Evolutionary conservation across 805 yeast species (phyloP).

Genomic region (Candida multigemmis): DNA sequence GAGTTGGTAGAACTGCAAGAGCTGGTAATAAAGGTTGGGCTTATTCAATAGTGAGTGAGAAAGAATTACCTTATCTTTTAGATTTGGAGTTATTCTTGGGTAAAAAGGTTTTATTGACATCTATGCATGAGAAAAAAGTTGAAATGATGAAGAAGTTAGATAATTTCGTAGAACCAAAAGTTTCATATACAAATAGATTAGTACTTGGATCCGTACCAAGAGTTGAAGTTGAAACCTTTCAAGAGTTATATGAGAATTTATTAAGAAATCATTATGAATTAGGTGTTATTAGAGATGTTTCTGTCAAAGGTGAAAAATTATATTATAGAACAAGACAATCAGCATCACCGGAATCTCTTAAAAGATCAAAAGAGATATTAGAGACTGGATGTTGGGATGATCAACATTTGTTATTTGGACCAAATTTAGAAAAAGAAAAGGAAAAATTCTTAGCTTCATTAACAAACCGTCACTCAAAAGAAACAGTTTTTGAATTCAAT

Average conservation of each 20-base stretch:
- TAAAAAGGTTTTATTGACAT: constrained; percentile 61
- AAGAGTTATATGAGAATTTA: constrained; percentile 61
- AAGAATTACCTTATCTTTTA: constrained; percentile 80
- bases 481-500: constrained; percentile 89
- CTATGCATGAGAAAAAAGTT: constrained; percentile 58
- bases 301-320: constrained; percentile 80
- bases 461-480: constrained; percentile 61
- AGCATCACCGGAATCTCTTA: constrained; percentile 81
- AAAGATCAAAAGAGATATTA: constrained; percentile 72
- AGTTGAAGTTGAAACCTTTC: constrained; percentile 53
- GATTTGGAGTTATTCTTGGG: constrained; percentile 90
- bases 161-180: constrained; percentile 43
- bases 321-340: constrained; percentile 79
- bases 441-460: constrained; percentile 62
- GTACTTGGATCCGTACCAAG: constrained; percentile 83
- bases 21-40: constrained; percentile 99
- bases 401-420: constrained; percentile 72
- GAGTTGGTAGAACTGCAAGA: constrained; percentile 99
- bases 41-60: constrained; percentile 74
- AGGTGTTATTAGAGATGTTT: constrained; percentile 53
- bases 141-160: constrained; percentile 39
- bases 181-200: constrained; percentile 65
- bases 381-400: constrained; percentile 76
- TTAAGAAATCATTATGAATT: constrained; percentile 62
- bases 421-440: constrained; percentile 66